Conservation (phyloP, 139 green algal species). For the Chlamydomonas schloesseri region DNA sequence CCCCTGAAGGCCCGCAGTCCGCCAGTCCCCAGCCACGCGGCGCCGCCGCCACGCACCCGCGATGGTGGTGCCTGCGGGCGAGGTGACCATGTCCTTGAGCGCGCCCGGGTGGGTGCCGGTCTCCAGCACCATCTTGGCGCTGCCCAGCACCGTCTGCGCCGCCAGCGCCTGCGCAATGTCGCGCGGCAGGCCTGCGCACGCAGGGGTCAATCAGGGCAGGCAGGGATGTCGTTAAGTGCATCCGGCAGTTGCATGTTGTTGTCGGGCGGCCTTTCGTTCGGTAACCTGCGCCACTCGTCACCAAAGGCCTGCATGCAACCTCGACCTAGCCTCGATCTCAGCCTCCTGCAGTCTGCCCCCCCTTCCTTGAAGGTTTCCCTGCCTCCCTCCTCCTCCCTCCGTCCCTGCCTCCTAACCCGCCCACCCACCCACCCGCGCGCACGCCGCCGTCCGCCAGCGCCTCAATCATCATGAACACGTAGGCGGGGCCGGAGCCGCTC, state of each 20-base stretch:
- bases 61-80: constrained; percentile 95
- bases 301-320: too few relatives aligned
- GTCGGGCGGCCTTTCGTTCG: too few relatives aligned
- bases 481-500: constrained; percentile 92
- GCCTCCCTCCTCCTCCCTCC: too few relatives aligned
- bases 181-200: constrained; percentile 84
- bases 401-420: neutral
- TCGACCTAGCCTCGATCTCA: too few relatives aligned
- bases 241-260: too few relatives aligned
- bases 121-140: constrained; percentile 97
- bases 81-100: constrained; percentile 95
- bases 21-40: too few relatives aligned
- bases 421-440: constrained; percentile 55
- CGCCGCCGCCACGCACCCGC: constrained; percentile 54
- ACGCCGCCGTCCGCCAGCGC: constrained; percentile 96
- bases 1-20: too few relatives aligned
- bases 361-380: too few relatives aligned
- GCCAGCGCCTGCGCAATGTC: constrained; percentile 85
- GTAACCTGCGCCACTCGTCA: too few relatives aligned
- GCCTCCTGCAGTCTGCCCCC: too few relatives aligned
- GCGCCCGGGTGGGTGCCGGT: constrained; percentile 92
- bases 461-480: constrained; percentile 97
- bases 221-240: neutral
- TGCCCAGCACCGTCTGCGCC: constrained; percentile 89
- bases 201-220: too few relatives aligned